A percentile compares a stretch with the other conserved stretches of the same genome.
Conservation (phyloP, 2,329 filamentous ascomycete species). For the Ceratocystis smalleyi region DNA sequence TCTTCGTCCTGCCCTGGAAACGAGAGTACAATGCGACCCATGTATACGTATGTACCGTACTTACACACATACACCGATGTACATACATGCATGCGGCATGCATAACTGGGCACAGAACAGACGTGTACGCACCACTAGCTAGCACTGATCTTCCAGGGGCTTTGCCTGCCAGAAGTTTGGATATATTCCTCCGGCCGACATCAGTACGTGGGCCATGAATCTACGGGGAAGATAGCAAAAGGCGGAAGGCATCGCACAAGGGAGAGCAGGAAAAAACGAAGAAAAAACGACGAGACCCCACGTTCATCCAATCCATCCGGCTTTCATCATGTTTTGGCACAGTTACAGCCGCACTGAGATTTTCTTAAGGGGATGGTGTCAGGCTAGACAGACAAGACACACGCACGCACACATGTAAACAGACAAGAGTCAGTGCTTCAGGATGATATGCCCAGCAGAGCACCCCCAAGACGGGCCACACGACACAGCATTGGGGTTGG, state of each 20-base stretch:
- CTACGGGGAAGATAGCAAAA: not conserved
- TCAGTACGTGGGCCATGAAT: not conserved
- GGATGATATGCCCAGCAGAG: not conserved
- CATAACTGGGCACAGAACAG: not conserved
- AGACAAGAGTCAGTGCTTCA: not conserved
- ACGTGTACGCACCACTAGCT: not conserved
- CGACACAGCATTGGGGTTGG: not conserved
- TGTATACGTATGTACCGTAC: not conserved
- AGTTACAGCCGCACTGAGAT: not conserved
- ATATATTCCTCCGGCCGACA: not conserved
- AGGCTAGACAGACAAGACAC: not conserved
- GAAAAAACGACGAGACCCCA: not conserved
- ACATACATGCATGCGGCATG: not conserved
- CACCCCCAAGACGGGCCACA: not conserved
- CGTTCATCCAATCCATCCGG: not conserved
- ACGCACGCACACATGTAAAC: not conserved
- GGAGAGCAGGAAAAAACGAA: not conserved
- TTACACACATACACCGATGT: not conserved
- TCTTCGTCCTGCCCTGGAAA: not conserved
- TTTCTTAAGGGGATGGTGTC: not conserved
- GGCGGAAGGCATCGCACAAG: not conserved
- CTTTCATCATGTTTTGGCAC: not conserved
- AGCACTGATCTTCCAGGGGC: not conserved
- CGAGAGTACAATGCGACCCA: not conserved
- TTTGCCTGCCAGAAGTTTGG: not conserved